These are phyloP conservation scores for Stropharia rugosoannulata DNA, from an alignment of 768 basidiomycete genomes.

Conservation along the genomic window DNA sequence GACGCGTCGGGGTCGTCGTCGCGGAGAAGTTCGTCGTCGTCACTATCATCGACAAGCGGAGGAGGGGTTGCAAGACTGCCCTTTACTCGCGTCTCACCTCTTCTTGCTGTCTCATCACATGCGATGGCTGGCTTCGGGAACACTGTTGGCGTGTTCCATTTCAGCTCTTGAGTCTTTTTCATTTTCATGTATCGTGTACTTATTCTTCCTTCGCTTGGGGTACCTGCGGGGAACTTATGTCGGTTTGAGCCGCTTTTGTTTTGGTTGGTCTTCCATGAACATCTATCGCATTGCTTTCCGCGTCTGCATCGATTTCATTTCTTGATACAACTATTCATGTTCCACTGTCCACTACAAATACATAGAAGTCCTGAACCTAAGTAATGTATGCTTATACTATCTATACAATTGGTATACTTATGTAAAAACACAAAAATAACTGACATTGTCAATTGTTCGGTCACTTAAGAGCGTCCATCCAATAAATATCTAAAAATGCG, in stretches of 20 bases:
- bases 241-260: background rate
- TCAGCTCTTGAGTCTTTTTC: constrained; percentile 20
- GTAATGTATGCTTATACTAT: constrained; percentile 9
- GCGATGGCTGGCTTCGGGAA: constrained; percentile 79
- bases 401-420: background rate
- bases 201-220: background rate
- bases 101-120: constrained; percentile 46
- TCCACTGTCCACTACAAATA: background rate
- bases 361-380: background rate
- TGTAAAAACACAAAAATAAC: background rate
- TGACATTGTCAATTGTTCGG: background rate
- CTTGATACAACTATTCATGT: background rate
- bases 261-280: background rate
- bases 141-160: constrained; percentile 62
- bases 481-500: background rate
- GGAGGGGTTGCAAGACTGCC: constrained; percentile 57
- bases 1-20: constrained; percentile 17
- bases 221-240: background rate
- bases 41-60: constrained; percentile 18
- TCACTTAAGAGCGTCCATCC: too few relatives aligned
- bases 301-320: constrained; percentile 2
- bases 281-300: constrained; percentile 6
- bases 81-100: constrained; percentile 75
- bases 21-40: constrained; percentile 23
- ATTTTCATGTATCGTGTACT: background rate